phyloP scores from a whole-genome alignment of 176 grass and related monocot genomes.

The Leersia perrieri region DNA sequence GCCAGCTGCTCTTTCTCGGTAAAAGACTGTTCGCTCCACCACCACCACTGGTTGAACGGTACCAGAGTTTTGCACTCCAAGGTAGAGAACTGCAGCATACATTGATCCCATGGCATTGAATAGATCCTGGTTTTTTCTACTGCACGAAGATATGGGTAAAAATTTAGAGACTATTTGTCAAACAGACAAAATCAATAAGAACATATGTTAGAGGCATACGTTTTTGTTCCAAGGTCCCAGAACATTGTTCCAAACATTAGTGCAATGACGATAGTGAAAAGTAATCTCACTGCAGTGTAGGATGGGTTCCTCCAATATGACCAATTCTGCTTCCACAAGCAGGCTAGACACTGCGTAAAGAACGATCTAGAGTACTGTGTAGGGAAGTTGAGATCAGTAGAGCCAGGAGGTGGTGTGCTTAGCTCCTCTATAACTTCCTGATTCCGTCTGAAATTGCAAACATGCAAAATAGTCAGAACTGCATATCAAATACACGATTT shows the following conservation, averaged over 20 bases:
- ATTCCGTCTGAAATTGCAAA: slow-evolving; percentile 68
- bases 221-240: slow-evolving; percentile 70
- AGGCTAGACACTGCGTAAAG: slow-evolving; percentile 67
- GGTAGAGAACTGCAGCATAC: slow-evolving; percentile 80
- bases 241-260: slow-evolving; percentile 83
- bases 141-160: slow-evolving; percentile 27
- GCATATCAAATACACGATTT: slow-evolving; percentile 4
- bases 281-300: slow-evolving; percentile 68
- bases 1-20: slow-evolving; percentile 83
- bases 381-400: slow-evolving; percentile 66
- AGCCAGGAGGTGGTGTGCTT: slow-evolving; percentile 55
- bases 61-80: slow-evolving; percentile 69
- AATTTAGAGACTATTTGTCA: slow-evolving; percentile 21
- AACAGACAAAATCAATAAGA: neutral
- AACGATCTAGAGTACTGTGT: slow-evolving; percentile 64
- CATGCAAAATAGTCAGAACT: slow-evolving; percentile 13
- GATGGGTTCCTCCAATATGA: slow-evolving; percentile 88
- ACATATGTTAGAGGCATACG: slow-evolving; percentile 40
- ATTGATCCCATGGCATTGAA: slow-evolving; percentile 90
- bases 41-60: slow-evolving; percentile 83
- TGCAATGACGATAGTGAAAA: slow-evolving; percentile 57
- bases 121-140: slow-evolving; percentile 54
- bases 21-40: slow-evolving; percentile 84
- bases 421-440: slow-evolving; percentile 66
- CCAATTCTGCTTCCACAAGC: slow-evolving; percentile 74